Evolutionary conservation across 2,329 filamentous ascomycete species (phyloP), one percentile per base, ranked within the genome.

Genomic region (Aureobasidium zeae): DNA sequence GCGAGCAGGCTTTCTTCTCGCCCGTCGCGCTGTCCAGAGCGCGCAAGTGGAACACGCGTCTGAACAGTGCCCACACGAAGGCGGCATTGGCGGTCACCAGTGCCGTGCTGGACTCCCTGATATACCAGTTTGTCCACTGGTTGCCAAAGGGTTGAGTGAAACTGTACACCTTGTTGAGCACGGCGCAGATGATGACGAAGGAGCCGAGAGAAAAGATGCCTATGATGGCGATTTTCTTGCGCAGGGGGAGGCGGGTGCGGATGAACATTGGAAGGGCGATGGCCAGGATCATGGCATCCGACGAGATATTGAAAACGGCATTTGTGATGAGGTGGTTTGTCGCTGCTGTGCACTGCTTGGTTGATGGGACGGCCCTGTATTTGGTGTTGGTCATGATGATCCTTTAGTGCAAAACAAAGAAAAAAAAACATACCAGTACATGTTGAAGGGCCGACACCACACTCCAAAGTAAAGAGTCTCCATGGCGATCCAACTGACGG

Each of bases 151-250:
- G 72, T 15, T 74, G 59, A 12, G 61, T 68, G 48, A 80, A 77
- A 32, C 73, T 76, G 59, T 77, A 77, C 53, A 76, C 74, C 48
- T 78, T 77, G 60, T 77, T 79, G 12, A 80, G 61, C 5, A 73
- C 67, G 9, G 75, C 73, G 13, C 72, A 71, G 11, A 79, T 59
- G 38, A 80, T 74, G 52, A 71, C 61, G 48, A 76, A 72, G 3
- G 71, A 53, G 1, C 77, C 77, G 2, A 80, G 63, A 2, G 68
- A 63, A 55, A 81, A 79, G 21, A 80, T 67, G 21, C 61, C 64
- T 33, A 72, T 65, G 0, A 80, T 60, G 0, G 74, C 65, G 1
- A 71, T 37, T 53, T 79, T 80, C 45, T 73, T 68, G 47, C 64
- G 61, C 45, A 53, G 57, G 0, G 66, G 67, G 11, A 71, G 49